Base-by-base conservation (phyloP, 306 rosid species). In the Quercus wislizeni region DNA sequence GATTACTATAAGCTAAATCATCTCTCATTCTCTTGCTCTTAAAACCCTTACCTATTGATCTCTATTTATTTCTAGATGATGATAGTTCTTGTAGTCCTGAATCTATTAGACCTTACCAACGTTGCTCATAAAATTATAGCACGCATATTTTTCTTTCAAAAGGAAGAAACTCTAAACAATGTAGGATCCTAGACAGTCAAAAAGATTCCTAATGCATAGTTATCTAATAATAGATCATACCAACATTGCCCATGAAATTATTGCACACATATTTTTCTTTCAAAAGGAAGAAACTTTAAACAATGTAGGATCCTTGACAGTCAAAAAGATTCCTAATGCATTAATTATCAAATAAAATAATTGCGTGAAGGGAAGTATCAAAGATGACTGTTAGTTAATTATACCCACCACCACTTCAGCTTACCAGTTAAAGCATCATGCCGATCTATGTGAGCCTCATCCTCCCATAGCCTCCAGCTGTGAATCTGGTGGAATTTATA, bases 401-500 rank as follows among this genome's bases (percentile, higher is more conserved):
- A 54, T 57, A 67, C 59, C 23, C 14, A 81, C 31, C 20, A 35
- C 38, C 28, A 79, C 43, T 33, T 72, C 73, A 84, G 83, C 87
- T 87, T 84, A 95, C 99, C 91, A 27, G 77, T 64, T 85, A 90
- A 85, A 67, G 84, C 81, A 81, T 87, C 49, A 77, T 84, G 92
- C 70, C 65, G 85, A 82, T 90, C 98, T 95, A 87, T 76, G 75
- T 82, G 98, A 82, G 98, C 98, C 83, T 89, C 96, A 31, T 90
- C 91, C 76, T 95, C 99, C 99, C 99, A 95, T 68, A 21, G 86
- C 86, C 99, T 90, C 99, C 99, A 95, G 83, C 93, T 91, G 78
- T 95, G 97, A 85, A 91, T 88, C 99, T 95, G 98, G 75, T 78
- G 73, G 80, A 74, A 86, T 71, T 71, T 73, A 75, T 58, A 70